Evolutionary conservation across 2,329 filamentous ascomycete species (phyloP).

Genomic region (Pseudogymnoascus sp.): DNA sequence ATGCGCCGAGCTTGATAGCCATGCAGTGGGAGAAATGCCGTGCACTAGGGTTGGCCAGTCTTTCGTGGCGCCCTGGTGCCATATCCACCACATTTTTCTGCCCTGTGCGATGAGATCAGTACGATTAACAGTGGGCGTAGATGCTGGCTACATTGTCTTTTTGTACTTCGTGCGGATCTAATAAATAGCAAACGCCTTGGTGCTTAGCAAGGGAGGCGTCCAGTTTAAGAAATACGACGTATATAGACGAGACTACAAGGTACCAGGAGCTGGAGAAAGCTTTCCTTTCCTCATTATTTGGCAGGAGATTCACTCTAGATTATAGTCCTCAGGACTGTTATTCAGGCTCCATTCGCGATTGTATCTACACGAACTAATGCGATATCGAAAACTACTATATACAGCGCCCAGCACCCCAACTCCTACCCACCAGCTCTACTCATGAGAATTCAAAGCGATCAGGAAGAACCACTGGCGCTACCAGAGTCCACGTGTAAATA

Average conservation of each 20-base stretch:
- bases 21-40: not conserved
- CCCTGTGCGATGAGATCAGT: not conserved
- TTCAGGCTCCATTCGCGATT: not conserved
- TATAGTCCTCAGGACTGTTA: not conserved
- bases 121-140: not conserved
- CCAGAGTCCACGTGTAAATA: slow-evolving; percentile 87
- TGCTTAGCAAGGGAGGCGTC: not conserved
- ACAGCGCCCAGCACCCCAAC: not conserved
- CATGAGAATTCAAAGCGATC: slow-evolving; percentile 66
- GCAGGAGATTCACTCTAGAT: not conserved
- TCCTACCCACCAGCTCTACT: not conserved
- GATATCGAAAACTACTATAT: not conserved
- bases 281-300: not conserved
- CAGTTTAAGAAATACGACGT: not conserved
- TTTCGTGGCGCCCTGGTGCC: not conserved
- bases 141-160: not conserved
- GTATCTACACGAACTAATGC: not conserved
- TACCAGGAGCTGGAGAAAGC: not conserved
- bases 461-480: slow-evolving; percentile 77
- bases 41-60: not conserved
- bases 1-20: not conserved
- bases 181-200: not conserved
- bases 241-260: not conserved
- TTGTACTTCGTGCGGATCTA: not conserved
- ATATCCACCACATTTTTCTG: not conserved